These are phyloP conservation scores for Lachancea meyersii DNA, from an alignment of 805 yeast genomes.

Conservation along the genomic window DNA sequence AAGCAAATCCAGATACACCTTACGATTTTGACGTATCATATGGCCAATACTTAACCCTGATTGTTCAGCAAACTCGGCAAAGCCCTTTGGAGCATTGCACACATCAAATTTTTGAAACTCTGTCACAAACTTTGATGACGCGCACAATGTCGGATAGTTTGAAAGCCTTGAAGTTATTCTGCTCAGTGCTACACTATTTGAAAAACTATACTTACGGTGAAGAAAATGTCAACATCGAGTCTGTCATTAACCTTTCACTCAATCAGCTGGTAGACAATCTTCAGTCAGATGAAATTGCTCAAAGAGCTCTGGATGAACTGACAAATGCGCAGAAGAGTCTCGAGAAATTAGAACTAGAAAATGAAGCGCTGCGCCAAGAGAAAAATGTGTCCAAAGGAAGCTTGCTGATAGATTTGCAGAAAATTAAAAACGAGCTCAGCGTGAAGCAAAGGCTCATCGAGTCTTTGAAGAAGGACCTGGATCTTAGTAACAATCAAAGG, in stretches of 20 bases:
- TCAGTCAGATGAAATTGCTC: constrained; percentile 81
- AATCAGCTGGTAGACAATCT: constrained; percentile 64
- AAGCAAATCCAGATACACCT: constrained; percentile 34
- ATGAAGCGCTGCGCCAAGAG: constrained; percentile 58
- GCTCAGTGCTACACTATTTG: constrained; percentile 58
- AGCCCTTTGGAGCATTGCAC: constrained; percentile 66
- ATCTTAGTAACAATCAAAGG: constrained; percentile 49
- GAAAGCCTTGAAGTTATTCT: constrained; percentile 39
- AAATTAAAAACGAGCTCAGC: constrained; percentile 52
- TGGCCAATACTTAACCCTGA: constrained; percentile 18
- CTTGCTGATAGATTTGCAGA: constrained; percentile 54
- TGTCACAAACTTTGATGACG: constrained; percentile 47
- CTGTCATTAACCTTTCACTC: constrained; percentile 71
- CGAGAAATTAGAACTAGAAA: constrained; percentile 52
- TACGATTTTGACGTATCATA: constrained; percentile 24
- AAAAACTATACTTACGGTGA: constrained; percentile 55
- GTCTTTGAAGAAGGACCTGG: constrained; percentile 52
- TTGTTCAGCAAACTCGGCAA: constrained; percentile 32
- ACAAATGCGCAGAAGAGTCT: constrained; percentile 40
- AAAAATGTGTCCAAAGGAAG: constrained; percentile 53
- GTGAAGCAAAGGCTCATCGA: constrained; percentile 54
- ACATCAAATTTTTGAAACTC: constrained; percentile 47
- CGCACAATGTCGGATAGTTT: constrained; percentile 44
- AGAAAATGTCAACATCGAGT: constrained; percentile 40
- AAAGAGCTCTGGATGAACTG: constrained; percentile 62